Evolutionary conservation across 331 rosid species (phyloP).

Genomic region (Acacia concinna): DNA sequence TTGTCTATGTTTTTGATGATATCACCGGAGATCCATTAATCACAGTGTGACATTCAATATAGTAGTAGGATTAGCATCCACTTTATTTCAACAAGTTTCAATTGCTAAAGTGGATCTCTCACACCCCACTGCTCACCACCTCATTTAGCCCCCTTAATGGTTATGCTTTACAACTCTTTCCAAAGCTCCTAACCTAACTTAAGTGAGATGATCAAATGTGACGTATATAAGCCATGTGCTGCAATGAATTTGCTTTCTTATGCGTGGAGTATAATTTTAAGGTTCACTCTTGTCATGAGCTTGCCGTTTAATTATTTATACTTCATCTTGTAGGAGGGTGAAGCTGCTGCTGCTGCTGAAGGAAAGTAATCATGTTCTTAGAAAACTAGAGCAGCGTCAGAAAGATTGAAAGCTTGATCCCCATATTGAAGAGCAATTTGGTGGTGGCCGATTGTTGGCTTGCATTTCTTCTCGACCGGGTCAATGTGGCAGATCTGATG

Average conservation of each 20-base stretch:
- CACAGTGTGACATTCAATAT: not conserved
- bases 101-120: not conserved
- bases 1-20: not conserved
- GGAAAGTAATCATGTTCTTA: conserved; percentile 32
- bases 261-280: not conserved
- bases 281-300: not conserved
- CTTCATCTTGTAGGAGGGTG: conserved; percentile 20
- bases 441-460: conserved; percentile 30
- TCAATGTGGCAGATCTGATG: conserved; percentile 39
- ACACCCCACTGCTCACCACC: not conserved
- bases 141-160: not conserved
- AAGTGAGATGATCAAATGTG: not conserved
- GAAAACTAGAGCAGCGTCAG: conserved; percentile 32
- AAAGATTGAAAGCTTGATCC: conserved; percentile 28
- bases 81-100: not conserved
- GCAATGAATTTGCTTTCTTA: not conserved
- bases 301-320: not conserved
- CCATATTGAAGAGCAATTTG: conserved; percentile 36
- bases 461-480: conserved; percentile 39
- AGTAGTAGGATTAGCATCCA: not conserved
- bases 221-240: not conserved
- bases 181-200: not conserved
- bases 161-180: not conserved
- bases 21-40: not conserved
- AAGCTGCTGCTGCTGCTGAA: conserved; percentile 25